Evolutionary conservation across 768 basidiomycete species (phyloP), one percentile per base, ranked within the genome.

Genomic region (Terana coerulea): DNA sequence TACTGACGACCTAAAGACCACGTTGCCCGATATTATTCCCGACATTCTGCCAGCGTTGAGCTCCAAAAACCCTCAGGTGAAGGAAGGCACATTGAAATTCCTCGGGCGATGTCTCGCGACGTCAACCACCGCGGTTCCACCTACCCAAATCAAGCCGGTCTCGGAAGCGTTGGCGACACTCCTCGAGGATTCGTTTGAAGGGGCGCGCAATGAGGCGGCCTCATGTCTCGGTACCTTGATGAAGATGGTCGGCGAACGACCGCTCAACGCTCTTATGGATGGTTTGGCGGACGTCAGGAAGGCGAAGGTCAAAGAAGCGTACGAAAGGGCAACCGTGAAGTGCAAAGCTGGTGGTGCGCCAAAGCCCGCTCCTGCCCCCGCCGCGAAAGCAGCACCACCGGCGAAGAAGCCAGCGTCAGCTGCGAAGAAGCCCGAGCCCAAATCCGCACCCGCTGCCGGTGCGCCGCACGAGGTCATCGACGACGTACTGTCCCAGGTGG

Each of bases 181-280:
- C 7, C 76, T 98, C 11, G 94, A 93, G 67, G 97, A 99, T 64
- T 79, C 88, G 10, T 85, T 82, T 55, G 95, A 91, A 64, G 88
- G 88, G 26, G 91, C 94, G 22, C 80, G 97, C 37, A 86, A 85
- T 51, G 89, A 94, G 58, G 91, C 94, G n/a, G 94, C 94, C 0
- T 78, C 78, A 33, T 88, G 85, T 59, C 74, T 99, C 29, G 97
- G 95, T 15, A 86, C 83, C 0, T 70, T 98, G 59, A 95, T 95
- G 89, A 98, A 91, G 75, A 95, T 98, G 79, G 80, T 98, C 10
- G 97, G 97, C 19, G 95, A 98, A 64, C 76, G 95, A 25, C 86
- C 88, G 15, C 77, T 99, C 39, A 93, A 88, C 62, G 91, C 91
- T 1, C 72, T 89, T 6, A 78, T 95, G 74, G 95, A 98, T 55